phyloP scores from a whole-genome alignment of 2,329 filamentous ascomycete genomes.

The Metarhizium album region DNA sequence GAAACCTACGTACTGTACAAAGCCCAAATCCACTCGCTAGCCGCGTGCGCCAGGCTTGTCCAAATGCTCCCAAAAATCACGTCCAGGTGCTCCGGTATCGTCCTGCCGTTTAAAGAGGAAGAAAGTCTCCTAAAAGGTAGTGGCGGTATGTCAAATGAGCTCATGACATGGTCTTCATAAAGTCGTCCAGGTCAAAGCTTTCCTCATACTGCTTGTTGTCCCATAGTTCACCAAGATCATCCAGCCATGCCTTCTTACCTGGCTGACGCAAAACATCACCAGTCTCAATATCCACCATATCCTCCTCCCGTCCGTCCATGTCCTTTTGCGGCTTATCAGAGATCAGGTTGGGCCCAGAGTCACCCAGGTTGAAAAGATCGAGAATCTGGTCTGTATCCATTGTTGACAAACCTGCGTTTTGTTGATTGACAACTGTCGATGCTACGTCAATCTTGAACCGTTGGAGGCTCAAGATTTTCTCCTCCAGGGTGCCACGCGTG shows the following conservation, averaged over 20 bases:
- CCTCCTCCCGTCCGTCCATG: constrained; percentile 58
- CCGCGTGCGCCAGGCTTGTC: not conserved
- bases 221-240: constrained; percentile 93
- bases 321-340: constrained; percentile 47
- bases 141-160: not conserved
- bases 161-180: constrained; percentile 83
- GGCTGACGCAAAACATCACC: constrained; percentile 90
- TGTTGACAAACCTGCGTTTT: constrained; percentile 84
- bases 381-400: constrained; percentile 99
- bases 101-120: not conserved
- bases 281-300: constrained; percentile 87
- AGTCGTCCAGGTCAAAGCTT: constrained; percentile 91
- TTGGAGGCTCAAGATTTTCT: constrained; percentile 97
- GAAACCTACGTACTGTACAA: constrained; percentile 3
- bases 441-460: constrained; percentile 99
- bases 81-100: not conserved
- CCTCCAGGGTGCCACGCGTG: constrained; percentile 88
- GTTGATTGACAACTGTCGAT: constrained; percentile 95
- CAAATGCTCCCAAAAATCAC: constrained; percentile 1
- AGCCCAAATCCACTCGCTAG: constrained; percentile 1
- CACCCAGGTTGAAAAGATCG: constrained; percentile 87
- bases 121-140: not conserved
- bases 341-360: constrained; percentile 58
- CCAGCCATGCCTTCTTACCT: constrained; percentile 90
- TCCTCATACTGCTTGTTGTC: constrained; percentile 97